A percentile compares a stretch with the other conserved stretches of the same genome.
These are phyloP conservation scores for Colletotrichum sp. DNA, from an alignment of 2,329 filamentous ascomycete genomes.

Conservation along the genomic window DNA sequence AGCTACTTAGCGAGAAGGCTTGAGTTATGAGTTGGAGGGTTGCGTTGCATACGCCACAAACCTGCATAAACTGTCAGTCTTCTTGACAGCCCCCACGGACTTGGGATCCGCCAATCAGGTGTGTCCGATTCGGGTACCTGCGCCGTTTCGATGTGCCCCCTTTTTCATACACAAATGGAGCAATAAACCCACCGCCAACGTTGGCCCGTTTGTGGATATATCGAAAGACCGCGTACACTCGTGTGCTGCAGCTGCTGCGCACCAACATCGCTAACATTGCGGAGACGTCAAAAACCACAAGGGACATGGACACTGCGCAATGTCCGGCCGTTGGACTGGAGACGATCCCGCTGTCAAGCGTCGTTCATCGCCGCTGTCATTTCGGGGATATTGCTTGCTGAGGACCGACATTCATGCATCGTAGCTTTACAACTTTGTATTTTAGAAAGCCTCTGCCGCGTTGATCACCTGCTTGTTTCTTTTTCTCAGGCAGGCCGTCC, in stretches of 20 bases:
- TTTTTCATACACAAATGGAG: background rate
- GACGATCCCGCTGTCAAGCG: background rate
- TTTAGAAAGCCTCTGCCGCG: conserved; percentile 12
- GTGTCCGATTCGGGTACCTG: background rate
- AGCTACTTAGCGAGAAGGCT: background rate
- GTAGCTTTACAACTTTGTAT: background rate
- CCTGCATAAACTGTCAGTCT: background rate
- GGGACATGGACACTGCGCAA: background rate
- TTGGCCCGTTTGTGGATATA: conserved; percentile 14
- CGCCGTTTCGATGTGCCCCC: background rate
- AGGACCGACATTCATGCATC: background rate
- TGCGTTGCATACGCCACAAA: background rate
- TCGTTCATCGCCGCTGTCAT: background rate
- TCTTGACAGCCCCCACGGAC: background rate
- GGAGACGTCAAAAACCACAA: background rate
- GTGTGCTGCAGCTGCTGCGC: background rate
- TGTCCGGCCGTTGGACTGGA: background rate
- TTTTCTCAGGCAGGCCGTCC: background rate
- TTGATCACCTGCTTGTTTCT: background rate
- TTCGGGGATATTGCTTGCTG: conserved; percentile 9
- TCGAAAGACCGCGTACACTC: background rate
- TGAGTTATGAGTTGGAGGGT: background rate
- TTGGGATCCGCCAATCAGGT: background rate
- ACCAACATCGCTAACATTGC: background rate
- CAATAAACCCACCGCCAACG: background rate